Evolutionary conservation across 2,329 filamentous ascomycete species (phyloP).

Genomic region (Gyromitra esculenta): DNA sequence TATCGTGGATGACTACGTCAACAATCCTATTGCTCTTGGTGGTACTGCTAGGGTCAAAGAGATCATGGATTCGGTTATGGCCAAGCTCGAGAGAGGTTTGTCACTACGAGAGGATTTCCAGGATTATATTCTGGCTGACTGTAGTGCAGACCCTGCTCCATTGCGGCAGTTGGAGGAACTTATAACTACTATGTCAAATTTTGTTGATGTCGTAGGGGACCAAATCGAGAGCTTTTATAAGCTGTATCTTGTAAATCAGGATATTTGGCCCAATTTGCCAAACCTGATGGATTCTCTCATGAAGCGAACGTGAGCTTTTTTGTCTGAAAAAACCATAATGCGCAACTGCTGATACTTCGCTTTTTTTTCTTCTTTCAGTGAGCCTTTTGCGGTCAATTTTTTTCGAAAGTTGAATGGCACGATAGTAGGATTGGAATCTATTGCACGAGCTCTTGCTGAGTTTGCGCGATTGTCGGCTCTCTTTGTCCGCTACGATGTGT

Average conservation of each 20-base stretch:
- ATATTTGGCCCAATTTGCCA: slow-evolving; percentile 50
- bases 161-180: slow-evolving; percentile 46
- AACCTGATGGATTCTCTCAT: slow-evolving; percentile 49
- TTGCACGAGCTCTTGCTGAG: slow-evolving; percentile 40
- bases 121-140: slow-evolving; percentile 30
- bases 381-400: slow-evolving; percentile 43
- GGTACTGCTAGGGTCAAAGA: slow-evolving; percentile 38
- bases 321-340: background rate
- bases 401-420: slow-evolving; percentile 39
- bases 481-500: slow-evolving; percentile 52
- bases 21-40: slow-evolving; percentile 47
- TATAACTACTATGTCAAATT: slow-evolving; percentile 42
- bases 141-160: slow-evolving; percentile 40
- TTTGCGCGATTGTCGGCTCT: slow-evolving; percentile 49
- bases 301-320: slow-evolving; percentile 44
- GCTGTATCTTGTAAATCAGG: slow-evolving; percentile 47
- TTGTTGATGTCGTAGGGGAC: slow-evolving; percentile 48
- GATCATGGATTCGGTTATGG: slow-evolving; percentile 45
- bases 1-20: slow-evolving; percentile 48
- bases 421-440: slow-evolving; percentile 34
- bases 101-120: slow-evolving; percentile 13
- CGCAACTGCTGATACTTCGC: slow-evolving; percentile 20
- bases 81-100: slow-evolving; percentile 52
- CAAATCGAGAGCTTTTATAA: slow-evolving; percentile 50
- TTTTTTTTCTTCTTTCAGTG: slow-evolving; percentile 30